Evolutionary conservation across 148 eudicot genomes (phyloP).

Genomic region (Amaranthus cruentus): DNA sequence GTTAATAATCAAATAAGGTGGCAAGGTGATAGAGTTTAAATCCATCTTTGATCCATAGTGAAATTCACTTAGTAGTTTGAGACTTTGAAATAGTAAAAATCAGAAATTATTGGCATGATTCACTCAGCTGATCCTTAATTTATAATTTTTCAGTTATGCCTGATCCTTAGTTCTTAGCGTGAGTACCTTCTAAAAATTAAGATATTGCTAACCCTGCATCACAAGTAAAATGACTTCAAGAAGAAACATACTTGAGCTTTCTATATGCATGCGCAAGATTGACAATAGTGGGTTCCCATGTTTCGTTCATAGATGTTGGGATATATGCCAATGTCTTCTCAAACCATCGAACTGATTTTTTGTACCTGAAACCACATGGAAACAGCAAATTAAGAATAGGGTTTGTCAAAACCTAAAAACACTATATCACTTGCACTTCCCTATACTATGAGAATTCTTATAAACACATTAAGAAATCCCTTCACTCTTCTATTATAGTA

Average conservation of each 20-base stretch:
- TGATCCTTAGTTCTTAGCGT: too few species aligned
- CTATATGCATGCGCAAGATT: slow-evolving; percentile 85
- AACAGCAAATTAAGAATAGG: neutral
- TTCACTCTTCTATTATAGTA: neutral
- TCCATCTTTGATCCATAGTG: too few species aligned
- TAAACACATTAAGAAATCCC: slow-evolving; percentile 5
- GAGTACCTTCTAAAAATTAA: neutral
- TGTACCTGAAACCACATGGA: slow-evolving; percentile 52
- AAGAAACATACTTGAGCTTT: slow-evolving; percentile 55
- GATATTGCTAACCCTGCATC: neutral
- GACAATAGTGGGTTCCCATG: slow-evolving; percentile 89
- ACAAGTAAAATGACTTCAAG: neutral
- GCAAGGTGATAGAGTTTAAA: too few species aligned
- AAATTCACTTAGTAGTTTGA: too few species aligned
- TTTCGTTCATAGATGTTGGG: slow-evolving; percentile 62
- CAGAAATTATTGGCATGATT: too few species aligned
- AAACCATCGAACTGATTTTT: slow-evolving; percentile 84
- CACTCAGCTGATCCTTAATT: too few species aligned
- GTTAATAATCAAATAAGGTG: too few species aligned
- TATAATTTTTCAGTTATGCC: too few species aligned
- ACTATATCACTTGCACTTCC: neutral
- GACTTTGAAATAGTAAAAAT: too few species aligned
- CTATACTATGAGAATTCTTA: neutral
- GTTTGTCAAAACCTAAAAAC: neutral
- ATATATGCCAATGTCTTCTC: slow-evolving; percentile 70